phyloP scores from a whole-genome alignment of 805 yeast species.

The Cyberlindnera galapagoensis region DNA sequence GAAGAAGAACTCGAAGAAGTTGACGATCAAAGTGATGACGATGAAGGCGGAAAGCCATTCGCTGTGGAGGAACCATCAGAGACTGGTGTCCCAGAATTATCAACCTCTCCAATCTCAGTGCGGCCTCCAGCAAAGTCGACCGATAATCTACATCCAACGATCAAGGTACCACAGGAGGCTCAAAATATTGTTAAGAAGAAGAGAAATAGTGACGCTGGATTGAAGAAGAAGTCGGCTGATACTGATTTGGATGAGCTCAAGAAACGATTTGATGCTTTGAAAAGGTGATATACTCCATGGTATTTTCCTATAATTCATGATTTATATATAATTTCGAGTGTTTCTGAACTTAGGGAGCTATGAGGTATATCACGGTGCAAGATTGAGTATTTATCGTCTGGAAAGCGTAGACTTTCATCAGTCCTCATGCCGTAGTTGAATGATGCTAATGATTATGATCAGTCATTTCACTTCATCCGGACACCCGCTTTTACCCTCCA shows the following conservation, averaged over 20 bases:
- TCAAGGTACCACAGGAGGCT: conserved; percentile 36
- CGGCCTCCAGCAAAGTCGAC: conserved; percentile 36
- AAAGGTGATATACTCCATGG: too few species aligned
- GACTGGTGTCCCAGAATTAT: conserved; percentile 12
- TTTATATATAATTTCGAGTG: too few species aligned
- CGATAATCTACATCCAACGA: conserved; percentile 32
- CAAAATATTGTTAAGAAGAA: conserved; percentile 29
- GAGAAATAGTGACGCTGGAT: conserved; percentile 18
- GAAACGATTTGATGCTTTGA: conserved; percentile 75
- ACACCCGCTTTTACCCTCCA: too few species aligned
- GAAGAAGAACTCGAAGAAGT: conserved; percentile 10
- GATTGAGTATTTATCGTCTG: too few species aligned
- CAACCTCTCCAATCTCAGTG: conserved; percentile 34
- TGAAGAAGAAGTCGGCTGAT: conserved; percentile 23
- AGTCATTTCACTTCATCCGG: too few species aligned
- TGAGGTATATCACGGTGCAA: too few species aligned
- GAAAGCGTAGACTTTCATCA: too few species aligned
- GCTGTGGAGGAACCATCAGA: conserved; percentile 29
- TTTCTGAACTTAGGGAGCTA: too few species aligned
- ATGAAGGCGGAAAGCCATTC: conserved; percentile 29
- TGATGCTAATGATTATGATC: too few species aligned
- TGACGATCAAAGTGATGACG: conserved; percentile 14
- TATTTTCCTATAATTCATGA: too few species aligned
- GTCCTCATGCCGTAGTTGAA: too few species aligned
- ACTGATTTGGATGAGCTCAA: conserved; percentile 59